phyloP scores from a whole-genome alignment of 768 basidiomycete genomes.

The Rhizopogon roseolus region DNA sequence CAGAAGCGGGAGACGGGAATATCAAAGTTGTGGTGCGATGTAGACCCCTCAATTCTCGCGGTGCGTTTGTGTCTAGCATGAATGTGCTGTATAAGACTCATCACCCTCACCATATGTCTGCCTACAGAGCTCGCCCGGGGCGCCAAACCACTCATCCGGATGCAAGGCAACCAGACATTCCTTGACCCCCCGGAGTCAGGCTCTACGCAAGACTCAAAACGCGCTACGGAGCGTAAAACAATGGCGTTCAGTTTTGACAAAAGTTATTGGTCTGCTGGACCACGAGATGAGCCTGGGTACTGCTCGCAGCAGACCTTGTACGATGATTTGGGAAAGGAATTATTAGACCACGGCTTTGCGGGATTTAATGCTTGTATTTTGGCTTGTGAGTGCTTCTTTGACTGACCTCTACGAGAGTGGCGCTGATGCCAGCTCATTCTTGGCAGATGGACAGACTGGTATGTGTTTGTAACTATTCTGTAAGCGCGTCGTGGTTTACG shows the following conservation, averaged over 20 bases:
- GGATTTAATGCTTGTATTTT: constrained; percentile 99
- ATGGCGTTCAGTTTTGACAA: constrained; percentile 96
- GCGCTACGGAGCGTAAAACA: constrained; percentile 85
- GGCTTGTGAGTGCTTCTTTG: constrained; percentile 71
- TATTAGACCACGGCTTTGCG: constrained; percentile 91
- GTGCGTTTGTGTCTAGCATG: too few relatives aligned
- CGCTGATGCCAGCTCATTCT: not conserved
- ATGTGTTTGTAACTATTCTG: constrained; percentile 20
- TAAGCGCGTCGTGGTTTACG: constrained; percentile 1
- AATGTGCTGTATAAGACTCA: constrained; percentile 1
- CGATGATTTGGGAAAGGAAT: constrained; percentile 89
- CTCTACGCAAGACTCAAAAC: constrained; percentile 63
- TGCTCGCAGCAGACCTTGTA: constrained; percentile 94
- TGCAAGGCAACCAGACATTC: constrained; percentile 92
- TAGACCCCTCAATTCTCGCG: constrained; percentile 92
- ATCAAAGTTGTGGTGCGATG: constrained; percentile 95
- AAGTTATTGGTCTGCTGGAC: constrained; percentile 94
- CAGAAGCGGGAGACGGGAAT: constrained; percentile 79
- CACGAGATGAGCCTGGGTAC: constrained; percentile 84
- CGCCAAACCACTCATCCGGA: constrained; percentile 90
- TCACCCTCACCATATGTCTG: not conserved
- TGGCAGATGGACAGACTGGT: constrained; percentile 81
- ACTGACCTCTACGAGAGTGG: not conserved
- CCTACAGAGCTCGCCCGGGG: constrained; percentile 85
- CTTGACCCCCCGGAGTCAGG: constrained; percentile 85